phyloP scores from a whole-genome alignment of 2,329 filamentous ascomycete genomes.

The Sporothrix sp. region DNA sequence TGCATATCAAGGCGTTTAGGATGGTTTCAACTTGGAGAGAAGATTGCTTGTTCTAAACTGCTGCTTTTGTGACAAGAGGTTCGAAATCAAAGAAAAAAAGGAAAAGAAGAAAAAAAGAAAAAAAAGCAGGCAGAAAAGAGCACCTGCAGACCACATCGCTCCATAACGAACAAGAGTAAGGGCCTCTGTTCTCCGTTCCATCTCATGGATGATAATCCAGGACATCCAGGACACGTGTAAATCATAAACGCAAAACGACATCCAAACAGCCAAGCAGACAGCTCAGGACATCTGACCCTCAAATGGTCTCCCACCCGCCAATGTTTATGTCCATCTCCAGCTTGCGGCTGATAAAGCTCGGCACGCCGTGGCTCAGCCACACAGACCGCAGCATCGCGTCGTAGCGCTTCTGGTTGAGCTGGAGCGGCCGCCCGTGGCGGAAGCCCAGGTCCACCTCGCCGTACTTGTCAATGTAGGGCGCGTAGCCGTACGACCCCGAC shows the following conservation, averaged over 20 bases:
- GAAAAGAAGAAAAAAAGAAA: not conserved
- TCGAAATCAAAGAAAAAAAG: not conserved
- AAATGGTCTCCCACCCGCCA: constrained; percentile 89
- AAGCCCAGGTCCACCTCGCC: constrained; percentile 92
- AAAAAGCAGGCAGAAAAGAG: not conserved
- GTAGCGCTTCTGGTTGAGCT: constrained; percentile 87
- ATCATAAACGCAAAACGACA: not conserved
- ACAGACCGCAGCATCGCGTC: constrained; percentile 77
- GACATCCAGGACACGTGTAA: too few relatives aligned
- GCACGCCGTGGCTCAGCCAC: constrained; percentile 79
- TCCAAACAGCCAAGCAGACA: not conserved
- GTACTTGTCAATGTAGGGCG: constrained; percentile 91
- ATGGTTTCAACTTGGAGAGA: too few relatives aligned
- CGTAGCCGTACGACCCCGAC: constrained; percentile 74
- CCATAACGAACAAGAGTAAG: not conserved
- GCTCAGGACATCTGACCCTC: not conserved
- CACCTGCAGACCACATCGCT: too few relatives aligned
- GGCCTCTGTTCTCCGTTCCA: too few relatives aligned
- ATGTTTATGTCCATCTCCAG: constrained; percentile 94
- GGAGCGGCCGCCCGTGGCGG: constrained; percentile 77
- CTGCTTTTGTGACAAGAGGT: not conserved
- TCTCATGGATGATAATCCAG: too few relatives aligned
- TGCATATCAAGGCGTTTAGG: too few relatives aligned
- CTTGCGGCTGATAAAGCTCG: constrained; percentile 79
- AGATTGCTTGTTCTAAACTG: too few relatives aligned